Evolutionary conservation across 139 green algal species (phyloP).

Genomic region (Chlamydomonas urium): DNA sequence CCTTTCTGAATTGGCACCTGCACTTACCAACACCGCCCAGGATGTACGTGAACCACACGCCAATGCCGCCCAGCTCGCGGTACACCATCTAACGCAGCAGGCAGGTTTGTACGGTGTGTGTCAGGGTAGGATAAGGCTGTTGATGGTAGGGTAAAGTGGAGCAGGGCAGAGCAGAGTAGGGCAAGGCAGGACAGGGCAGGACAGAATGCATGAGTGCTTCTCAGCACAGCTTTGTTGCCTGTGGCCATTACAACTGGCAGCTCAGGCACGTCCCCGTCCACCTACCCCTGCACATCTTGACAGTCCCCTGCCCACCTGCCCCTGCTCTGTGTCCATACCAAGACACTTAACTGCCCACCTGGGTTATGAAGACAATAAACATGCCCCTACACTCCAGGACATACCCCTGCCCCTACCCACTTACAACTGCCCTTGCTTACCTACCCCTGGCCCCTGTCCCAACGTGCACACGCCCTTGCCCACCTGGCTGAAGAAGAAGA

Average conservation of each 20-base stretch:
- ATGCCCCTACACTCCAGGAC: too few relatives aligned
- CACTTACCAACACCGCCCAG: slow-evolving; percentile 6
- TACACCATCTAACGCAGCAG: background rate
- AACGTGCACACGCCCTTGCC: background rate
- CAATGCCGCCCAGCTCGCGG: background rate
- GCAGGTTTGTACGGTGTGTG: background rate
- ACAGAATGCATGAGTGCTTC: background rate
- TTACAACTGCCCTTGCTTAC: background rate
- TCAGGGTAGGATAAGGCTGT: background rate
- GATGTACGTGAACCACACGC: slow-evolving; percentile 5
- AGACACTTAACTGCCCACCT: slow-evolving; percentile 1
- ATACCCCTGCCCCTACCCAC: background rate
- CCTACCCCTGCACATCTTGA: too few relatives aligned
- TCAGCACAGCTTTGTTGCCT: background rate
- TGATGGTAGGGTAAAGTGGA: background rate
- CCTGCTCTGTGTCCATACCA: background rate
- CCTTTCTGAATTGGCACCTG: background rate
- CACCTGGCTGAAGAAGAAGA: slow-evolving; percentile 10
- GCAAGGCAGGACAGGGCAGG: background rate
- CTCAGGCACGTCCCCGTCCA: too few relatives aligned
- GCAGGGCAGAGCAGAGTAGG: background rate
- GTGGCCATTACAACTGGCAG: too few relatives aligned
- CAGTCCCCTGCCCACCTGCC: too few relatives aligned
- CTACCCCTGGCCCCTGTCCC: background rate
- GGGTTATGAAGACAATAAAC: too few relatives aligned